Conservation (phyloP, 257 asterid genomes). For the Knoxia roxburghii region DNA sequence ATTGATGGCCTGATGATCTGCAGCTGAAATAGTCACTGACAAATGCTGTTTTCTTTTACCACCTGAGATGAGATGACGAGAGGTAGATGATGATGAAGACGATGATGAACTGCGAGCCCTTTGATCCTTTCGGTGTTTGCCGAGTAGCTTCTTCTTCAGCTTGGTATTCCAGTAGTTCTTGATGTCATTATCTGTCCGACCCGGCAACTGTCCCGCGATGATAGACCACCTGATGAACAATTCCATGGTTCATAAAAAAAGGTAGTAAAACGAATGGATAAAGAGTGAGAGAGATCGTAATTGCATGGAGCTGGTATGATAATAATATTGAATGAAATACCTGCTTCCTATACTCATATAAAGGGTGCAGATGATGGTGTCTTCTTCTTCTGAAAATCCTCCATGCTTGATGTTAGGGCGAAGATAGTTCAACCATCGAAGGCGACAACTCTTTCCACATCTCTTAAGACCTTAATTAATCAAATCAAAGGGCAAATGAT, state of each 20-base stretch:
- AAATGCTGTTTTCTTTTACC: slow-evolving; percentile 5
- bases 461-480: slow-evolving; percentile 27
- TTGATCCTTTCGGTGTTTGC: slow-evolving; percentile 28
- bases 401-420: slow-evolving; percentile 44
- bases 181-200: slow-evolving; percentile 40
- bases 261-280: no score
- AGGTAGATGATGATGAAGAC: not conserved
- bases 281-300: no score
- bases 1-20: not conserved
- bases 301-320: no score
- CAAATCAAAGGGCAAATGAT: no score
- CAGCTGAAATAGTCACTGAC: slow-evolving; percentile 3
- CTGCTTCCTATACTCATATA: slow-evolving; percentile 44
- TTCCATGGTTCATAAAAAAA: no score
- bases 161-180: slow-evolving; percentile 44
- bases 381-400: slow-evolving; percentile 42
- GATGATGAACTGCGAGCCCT: slow-evolving; percentile 8
- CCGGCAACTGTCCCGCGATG: slow-evolving; percentile 36
- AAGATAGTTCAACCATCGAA: slow-evolving; percentile 44
- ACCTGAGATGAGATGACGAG: not conserved
- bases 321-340: slow-evolving; percentile 11
- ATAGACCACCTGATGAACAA: slow-evolving; percentile 32
- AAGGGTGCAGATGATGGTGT: slow-evolving; percentile 34
- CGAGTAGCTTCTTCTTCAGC: slow-evolving; percentile 34
- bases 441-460: slow-evolving; percentile 47